These are phyloP conservation scores for Phytophthora ramorum DNA, from an alignment of 352 stramenopile genomes.

Conservation along the genomic window DNA sequence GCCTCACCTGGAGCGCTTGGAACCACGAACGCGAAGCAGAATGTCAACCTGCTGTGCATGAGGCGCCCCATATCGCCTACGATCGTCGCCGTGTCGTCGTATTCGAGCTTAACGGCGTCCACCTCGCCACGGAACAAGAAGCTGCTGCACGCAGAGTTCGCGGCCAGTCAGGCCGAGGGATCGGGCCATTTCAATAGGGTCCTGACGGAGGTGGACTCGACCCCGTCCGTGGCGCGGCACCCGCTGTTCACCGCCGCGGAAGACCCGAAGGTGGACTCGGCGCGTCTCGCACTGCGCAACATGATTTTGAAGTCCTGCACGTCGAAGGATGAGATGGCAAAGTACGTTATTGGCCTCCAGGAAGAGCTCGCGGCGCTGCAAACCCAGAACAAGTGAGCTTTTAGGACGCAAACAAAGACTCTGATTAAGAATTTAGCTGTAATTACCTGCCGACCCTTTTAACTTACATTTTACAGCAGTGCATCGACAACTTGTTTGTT, in stretches of 20 bases:
- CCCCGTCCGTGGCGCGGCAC: conserved; percentile 33
- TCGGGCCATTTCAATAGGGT: conserved; percentile 23
- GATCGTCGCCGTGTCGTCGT: conserved; percentile 42
- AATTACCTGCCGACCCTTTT: conserved; percentile 7
- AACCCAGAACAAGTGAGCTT: conserved; percentile 34
- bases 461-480: conserved; percentile 27
- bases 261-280: conserved; percentile 42
- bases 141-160: conserved; percentile 43
- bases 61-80: conserved; percentile 49
- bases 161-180: conserved; percentile 9
- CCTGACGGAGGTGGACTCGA: conserved; percentile 18
- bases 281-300: conserved; percentile 49
- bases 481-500: conserved; percentile 3
- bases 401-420: conserved; percentile 6
- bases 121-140: conserved; percentile 59
- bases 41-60: conserved; percentile 28
- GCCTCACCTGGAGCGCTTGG: conserved; percentile 24
- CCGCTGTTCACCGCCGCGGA: conserved; percentile 37
- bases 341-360: conserved; percentile 64
- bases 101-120: conserved; percentile 49
- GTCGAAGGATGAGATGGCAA: conserved; percentile 56
- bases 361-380: conserved; percentile 59
- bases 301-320: conserved; percentile 63
- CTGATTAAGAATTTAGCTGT: conserved; percentile 24
- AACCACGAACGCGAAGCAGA: conserved; percentile 9